These are phyloP conservation scores for Russula griseocarnosa DNA, from an alignment of 768 basidiomycete genomes.

Conservation along the genomic window DNA sequence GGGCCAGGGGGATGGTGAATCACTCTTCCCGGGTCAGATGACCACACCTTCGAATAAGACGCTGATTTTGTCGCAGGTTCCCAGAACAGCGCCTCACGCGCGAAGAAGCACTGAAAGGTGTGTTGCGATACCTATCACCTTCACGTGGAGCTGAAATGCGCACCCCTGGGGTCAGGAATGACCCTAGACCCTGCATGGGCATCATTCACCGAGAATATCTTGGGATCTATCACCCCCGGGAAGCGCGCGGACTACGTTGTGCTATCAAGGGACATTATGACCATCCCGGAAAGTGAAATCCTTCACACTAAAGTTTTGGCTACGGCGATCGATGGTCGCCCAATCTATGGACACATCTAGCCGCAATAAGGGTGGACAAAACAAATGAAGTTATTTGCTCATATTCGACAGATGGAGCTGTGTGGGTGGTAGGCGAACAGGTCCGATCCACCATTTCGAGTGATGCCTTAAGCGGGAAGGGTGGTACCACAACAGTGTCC, in stretches of 20 bases:
- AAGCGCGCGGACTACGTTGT: constrained; percentile 87
- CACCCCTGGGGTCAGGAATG: constrained; percentile 52
- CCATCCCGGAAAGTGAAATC: constrained; percentile 52
- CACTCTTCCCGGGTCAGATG: not conserved
- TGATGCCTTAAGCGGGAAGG: constrained; percentile 3
- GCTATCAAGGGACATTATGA: constrained; percentile 79
- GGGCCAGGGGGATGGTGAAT: constrained; percentile 78
- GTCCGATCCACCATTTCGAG: constrained; percentile 5
- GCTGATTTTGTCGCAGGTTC: constrained; percentile 51
- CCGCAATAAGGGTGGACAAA: constrained; percentile 1
- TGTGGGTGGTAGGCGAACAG: constrained; percentile 17
- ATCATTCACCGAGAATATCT: constrained; percentile 65
- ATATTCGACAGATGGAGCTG: not conserved
- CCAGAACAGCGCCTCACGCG: constrained; percentile 74
- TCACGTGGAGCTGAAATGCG: not conserved
- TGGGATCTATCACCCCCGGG: constrained; percentile 75
- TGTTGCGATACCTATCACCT: constrained; percentile 3
- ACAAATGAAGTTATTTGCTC: constrained; percentile 9
- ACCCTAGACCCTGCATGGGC: constrained; percentile 86
- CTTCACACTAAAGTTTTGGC: constrained; percentile 63
- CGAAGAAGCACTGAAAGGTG: constrained; percentile 70
- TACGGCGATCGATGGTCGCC: constrained; percentile 74
- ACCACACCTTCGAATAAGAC: constrained; percentile 1
- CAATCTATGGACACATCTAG: constrained; percentile 44
- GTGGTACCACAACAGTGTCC: not conserved